Percentiles rank a stretch among this genome's conserved stretches.
Evolutionary conservation across 345 rosid species (phyloP).

Genomic region (Eucalyptus pauciflora): DNA sequence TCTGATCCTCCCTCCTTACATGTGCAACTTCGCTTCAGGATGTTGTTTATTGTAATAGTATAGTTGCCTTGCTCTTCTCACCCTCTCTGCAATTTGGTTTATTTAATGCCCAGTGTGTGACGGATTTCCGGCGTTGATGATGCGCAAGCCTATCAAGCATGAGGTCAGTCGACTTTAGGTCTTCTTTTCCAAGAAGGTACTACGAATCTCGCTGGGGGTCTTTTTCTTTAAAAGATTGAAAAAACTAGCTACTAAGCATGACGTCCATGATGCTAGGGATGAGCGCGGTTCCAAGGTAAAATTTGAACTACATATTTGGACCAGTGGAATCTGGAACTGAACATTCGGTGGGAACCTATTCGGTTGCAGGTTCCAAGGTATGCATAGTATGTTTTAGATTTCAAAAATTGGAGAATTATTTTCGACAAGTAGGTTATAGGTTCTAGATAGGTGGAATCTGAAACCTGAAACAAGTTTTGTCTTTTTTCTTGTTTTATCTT

Average conservation of each 20-base stretch:
- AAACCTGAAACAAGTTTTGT: too few species aligned
- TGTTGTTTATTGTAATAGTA: not conserved
- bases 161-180: not conserved
- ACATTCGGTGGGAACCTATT: too few species aligned
- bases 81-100: not conserved
- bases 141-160: not conserved
- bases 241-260: not conserved
- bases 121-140: not conserved
- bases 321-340: too few species aligned
- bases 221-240: not conserved
- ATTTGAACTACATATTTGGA: fast-evolving
- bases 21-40: not conserved
- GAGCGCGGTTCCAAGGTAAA: too few species aligned
- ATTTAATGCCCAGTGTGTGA: not conserved
- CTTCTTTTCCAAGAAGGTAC: not conserved
- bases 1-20: not conserved
- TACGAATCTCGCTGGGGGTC: not conserved
- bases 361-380: too few species aligned
- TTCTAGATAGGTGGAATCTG: too few species aligned
- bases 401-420: too few species aligned
- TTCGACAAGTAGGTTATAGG: fast-evolving
- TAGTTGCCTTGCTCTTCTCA: not conserved
- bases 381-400: too few species aligned
- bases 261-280: too few species aligned
- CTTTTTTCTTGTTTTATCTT: too few species aligned